Percentiles rank a stretch among this genome's conserved stretches.
Conservation (phyloP, 306 rosid species). For the Begonia loranthoides region DNA sequence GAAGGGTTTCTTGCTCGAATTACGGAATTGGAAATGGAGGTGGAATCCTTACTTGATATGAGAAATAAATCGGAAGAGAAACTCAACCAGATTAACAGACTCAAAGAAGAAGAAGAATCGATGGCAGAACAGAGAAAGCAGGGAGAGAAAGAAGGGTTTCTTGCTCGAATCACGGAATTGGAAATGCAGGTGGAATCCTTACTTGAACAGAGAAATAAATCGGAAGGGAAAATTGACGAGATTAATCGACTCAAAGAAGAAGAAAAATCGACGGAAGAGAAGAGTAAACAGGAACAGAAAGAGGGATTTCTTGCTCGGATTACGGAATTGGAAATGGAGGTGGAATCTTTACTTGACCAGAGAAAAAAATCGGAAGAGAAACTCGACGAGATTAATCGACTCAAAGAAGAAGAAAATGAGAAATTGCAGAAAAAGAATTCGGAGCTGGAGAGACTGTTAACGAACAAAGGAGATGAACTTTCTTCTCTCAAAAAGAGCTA, state of each 20-base stretch:
- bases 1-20: slow-evolving; percentile 15
- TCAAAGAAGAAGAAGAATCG: slow-evolving; percentile 23
- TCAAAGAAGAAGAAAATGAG: slow-evolving; percentile 24
- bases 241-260: slow-evolving; percentile 16
- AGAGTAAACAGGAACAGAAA: slow-evolving; percentile 20
- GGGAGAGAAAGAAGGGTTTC: slow-evolving; percentile 25
- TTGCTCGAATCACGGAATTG: slow-evolving; percentile 20
- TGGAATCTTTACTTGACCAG: slow-evolving; percentile 18
- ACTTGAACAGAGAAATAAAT: too few species aligned
- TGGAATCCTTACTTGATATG: background rate
- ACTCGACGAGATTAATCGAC: background rate
- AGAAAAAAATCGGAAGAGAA: slow-evolving; percentile 26
- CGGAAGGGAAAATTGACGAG: too few species aligned
- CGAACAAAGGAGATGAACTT: slow-evolving; percentile 20
- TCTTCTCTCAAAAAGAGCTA: slow-evolving; percentile 11
- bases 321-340: slow-evolving; percentile 28
- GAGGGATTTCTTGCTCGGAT: slow-evolving; percentile 15
- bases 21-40: slow-evolving; percentile 28
- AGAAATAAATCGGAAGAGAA: too few species aligned
- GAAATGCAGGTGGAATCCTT: slow-evolving; percentile 18
- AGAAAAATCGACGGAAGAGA: slow-evolving; percentile 13
- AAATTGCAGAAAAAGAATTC: slow-evolving; percentile 21
- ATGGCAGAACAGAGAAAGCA: slow-evolving; percentile 9
- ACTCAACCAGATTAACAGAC: too few species aligned
- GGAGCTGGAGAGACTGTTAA: slow-evolving; percentile 19